Base-by-base conservation (phyloP, 1,284 basidiomycete species). In the Naganishia liquefaciens region DNA sequence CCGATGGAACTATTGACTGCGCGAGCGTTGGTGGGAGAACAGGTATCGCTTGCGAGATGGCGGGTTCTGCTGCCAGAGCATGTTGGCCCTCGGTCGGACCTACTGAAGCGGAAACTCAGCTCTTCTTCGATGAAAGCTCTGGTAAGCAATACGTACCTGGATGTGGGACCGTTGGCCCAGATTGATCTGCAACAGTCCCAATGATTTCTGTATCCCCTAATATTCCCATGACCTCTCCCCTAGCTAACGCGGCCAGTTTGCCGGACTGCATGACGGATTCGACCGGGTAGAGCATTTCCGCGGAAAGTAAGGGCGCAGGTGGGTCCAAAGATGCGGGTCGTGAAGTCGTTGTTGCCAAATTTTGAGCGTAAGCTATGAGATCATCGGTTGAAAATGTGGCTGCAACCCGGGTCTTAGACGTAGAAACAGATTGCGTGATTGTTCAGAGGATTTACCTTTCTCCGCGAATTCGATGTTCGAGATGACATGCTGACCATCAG, bases 401-500 rank as follows among this genome's bases (percentile, higher is more conserved):
- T 62, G 40, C 42, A 62, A 17, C 5, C 11, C 21, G 5, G 4
- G 27, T 27, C 17, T 37, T 19, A 19, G 33, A 5, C 3, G 28
- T 19, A 46, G n/a, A 28, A 50, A 5, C 21, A 33, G 27, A 40
- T 19, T n/a, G 13, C 17, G 7, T 7, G 4, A 33, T 2, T n/a
- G 9, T 13, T 23, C 13, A 9, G 13, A 39, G 40, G 11, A 49
- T 54, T 64, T 19, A 64, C 66, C 55, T 39, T 37, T 61, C 25
- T 62, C 53, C 17, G 66, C 62, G 13, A 53, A 10, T n/a, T 64
- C 51, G 19, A 67, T 64, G 13, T 51, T 52, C 19, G 37, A 19
- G 9, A 54, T 39, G 19, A 67, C 66, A 50, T 70, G 66, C 42
- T 67, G 67, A 51, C 54, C 68, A 30, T 68, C 51, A 23, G 70